Base-by-base conservation (phyloP, 805 yeast species). In the Pichia rugopelliculosa region DNA sequence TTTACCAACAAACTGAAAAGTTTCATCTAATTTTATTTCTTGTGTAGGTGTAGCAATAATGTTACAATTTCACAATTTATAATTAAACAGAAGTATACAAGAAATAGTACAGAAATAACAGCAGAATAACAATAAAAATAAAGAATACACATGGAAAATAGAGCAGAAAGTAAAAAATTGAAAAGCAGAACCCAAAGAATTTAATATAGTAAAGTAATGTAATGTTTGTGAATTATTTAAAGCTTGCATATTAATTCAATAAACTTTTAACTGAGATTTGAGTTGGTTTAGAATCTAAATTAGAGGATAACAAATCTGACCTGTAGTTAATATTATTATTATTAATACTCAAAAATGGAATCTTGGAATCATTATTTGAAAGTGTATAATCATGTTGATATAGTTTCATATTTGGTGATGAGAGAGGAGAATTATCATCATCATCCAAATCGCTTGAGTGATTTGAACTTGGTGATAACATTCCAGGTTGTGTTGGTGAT, bases 191-290 rank as follows among this genome's bases (percentile, higher is more conserved):
- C 13, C 30, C 30, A 27, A n/a, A 13, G n/a, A 27, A 27, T 27
- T 30, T 30, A 6, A 17, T 30, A 30, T 30, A 36, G 37, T 9
- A 36, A 23, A 23, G 33, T 24, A 39, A 10, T 39, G 6, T 20
- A 12, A 25, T 12, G 20, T 10, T 9, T 5, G 9, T 23, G 20
- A 17, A 23, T 22, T 38, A 8, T 6, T 5, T n/a, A 6, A 13
- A 20, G 2, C 15, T 13, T 23, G 9, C 13, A 1, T 11, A 22
- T 47, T 44, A 60, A 25, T 61, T 61, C 37, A 61, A 50, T 47
- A 61, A 52, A 52, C 64, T 61, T 36, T 55, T 51, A 18, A 61
- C 60, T 27, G 62, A 56, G 30, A 61, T 59, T 9, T 49, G 52
- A 4, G 52, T 49, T 22, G 51, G 42, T 22, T 50, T 46, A 11